Evolutionary conservation across 2,329 filamentous ascomycete species (phyloP).

Genomic region (Waltergamsia citrina): DNA sequence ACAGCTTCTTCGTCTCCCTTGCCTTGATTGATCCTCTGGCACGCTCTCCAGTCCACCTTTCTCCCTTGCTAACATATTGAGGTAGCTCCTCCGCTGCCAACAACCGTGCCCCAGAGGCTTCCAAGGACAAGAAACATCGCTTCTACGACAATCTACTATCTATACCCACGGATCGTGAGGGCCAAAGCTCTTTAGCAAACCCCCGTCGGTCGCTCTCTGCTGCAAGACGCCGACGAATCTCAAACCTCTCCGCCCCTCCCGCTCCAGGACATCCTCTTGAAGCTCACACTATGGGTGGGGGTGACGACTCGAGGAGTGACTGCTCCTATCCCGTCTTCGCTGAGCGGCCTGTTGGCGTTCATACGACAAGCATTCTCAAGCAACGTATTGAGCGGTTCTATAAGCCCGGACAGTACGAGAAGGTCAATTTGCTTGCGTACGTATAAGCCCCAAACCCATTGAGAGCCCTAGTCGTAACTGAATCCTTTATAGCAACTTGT

Average conservation of each 20-base stretch:
- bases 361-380: slow-evolving; percentile 78
- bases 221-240: slow-evolving; percentile 17
- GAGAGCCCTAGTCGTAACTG: neutral
- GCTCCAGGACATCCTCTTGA: slow-evolving; percentile 16
- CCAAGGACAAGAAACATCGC: too few relatives aligned
- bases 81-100: too few relatives aligned
- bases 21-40: too few relatives aligned
- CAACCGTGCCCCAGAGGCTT: too few relatives aligned
- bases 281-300: slow-evolving; percentile 40
- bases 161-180: slow-evolving; percentile 13
- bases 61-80: too few relatives aligned
- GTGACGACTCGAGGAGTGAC: slow-evolving; percentile 30
- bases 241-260: slow-evolving; percentile 27
- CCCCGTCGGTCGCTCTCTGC: slow-evolving; percentile 1
- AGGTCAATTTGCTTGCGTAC: slow-evolving; percentile 63
- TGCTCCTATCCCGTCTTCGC: slow-evolving; percentile 43
- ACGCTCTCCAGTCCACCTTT: too few relatives aligned
- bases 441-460: slow-evolving; percentile 16
- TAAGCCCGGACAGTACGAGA: slow-evolving; percentile 66
- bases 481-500: slow-evolving; percentile 21
- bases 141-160: slow-evolving; percentile 9
- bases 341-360: slow-evolving; percentile 56
- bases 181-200: slow-evolving; percentile 14
- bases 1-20: too few relatives aligned
- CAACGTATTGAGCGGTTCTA: slow-evolving; percentile 78